Percentiles rank a stretch among this genome's conserved stretches.
Evolutionary conservation across 2,329 filamentous ascomycete species (phyloP).

Genomic region (Phoma sp.): DNA sequence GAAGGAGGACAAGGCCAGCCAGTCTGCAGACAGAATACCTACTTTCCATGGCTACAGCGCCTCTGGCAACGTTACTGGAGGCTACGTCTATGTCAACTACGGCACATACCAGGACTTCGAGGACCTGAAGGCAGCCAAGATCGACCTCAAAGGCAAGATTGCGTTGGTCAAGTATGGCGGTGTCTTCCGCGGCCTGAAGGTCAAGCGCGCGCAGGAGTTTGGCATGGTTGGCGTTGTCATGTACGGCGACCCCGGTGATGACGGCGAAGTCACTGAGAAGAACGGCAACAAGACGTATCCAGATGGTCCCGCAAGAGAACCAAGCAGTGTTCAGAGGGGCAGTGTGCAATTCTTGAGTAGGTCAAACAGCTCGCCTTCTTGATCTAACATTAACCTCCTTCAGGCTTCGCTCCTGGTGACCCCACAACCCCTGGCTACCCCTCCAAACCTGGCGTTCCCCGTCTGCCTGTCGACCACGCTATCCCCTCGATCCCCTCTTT

Average conservation of each 20-base stretch:
- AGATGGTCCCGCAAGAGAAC: slow-evolving; percentile 83
- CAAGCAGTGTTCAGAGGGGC: slow-evolving; percentile 87
- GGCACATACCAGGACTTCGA: slow-evolving; percentile 87
- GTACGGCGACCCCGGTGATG: slow-evolving; percentile 88
- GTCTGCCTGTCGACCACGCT: slow-evolving; percentile 70
- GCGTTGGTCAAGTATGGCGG: slow-evolving; percentile 84
- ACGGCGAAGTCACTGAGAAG: slow-evolving; percentile 79
- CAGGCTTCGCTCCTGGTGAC: slow-evolving; percentile 69
- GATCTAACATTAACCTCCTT: slow-evolving; percentile 16
- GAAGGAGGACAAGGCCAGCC: slow-evolving; percentile 80
- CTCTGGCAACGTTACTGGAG: slow-evolving; percentile 86
- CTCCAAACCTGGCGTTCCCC: slow-evolving; percentile 85
- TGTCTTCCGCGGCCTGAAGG: slow-evolving; percentile 88
- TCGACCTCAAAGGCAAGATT: slow-evolving; percentile 83
- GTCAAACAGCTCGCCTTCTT: slow-evolving; percentile 6
- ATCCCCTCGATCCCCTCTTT: slow-evolving; percentile 89
- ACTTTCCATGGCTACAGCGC: slow-evolving; percentile 96
- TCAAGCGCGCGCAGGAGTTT: slow-evolving; percentile 89
- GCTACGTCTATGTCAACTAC: slow-evolving; percentile 89
- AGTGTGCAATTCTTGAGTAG: slow-evolving; percentile 70
- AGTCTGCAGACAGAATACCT: slow-evolving; percentile 74
- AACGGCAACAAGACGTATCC: slow-evolving; percentile 84
- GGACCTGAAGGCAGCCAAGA: slow-evolving; percentile 75
- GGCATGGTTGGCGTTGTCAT: slow-evolving; percentile 87
- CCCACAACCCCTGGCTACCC: slow-evolving; percentile 94